Conservation (phyloP, 75 land plant genomes). For the Pinus taeda region DNA sequence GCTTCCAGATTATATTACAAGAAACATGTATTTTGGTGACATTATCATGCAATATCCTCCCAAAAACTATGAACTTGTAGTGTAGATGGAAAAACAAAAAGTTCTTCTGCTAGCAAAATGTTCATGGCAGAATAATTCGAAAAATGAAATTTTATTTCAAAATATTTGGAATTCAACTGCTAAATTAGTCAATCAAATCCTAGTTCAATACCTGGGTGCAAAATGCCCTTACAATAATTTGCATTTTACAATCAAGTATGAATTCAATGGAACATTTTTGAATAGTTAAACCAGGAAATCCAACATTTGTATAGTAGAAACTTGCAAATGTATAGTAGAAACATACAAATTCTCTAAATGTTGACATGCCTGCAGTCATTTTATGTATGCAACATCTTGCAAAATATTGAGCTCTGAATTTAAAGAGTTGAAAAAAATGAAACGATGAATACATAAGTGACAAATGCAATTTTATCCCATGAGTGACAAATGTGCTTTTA, state of each 20-base stretch:
- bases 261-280: not conserved
- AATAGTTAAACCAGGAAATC: not conserved
- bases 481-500: too few species aligned
- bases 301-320: not conserved
- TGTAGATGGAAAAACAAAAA: not conserved
- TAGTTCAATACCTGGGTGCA: too few species aligned
- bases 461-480: too few species aligned
- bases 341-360: constrained; percentile 99
- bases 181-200: too few species aligned
- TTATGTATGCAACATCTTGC: constrained; percentile 97
- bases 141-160: too few species aligned
- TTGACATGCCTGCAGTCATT: constrained; percentile 85
- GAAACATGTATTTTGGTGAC: too few species aligned
- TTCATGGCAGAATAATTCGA: not conserved
- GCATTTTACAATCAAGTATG: too few species aligned
- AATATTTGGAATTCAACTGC: too few species aligned
- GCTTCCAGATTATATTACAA: not conserved
- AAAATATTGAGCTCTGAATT: not conserved
- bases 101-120: not conserved
- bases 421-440: constrained; percentile 9
- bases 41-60: too few species aligned
- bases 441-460: not conserved
- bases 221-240: too few species aligned
- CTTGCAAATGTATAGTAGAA: not conserved
- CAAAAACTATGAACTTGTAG: not conserved